These are phyloP conservation scores for Thelephora aurantiotincta DNA, from an alignment of 768 basidiomycete species.

Conservation along the genomic window DNA sequence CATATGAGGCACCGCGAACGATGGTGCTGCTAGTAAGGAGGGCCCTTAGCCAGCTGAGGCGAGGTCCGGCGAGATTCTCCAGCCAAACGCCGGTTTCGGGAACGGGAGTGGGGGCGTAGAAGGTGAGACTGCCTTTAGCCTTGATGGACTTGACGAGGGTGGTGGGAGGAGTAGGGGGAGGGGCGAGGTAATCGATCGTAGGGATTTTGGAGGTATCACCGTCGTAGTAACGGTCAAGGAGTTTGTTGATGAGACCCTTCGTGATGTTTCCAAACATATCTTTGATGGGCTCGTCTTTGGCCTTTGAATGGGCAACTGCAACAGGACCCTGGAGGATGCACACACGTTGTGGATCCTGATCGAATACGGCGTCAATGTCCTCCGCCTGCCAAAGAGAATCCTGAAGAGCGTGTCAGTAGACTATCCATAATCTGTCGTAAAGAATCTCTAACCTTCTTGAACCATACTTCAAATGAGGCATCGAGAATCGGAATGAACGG, in stretches of 20 bases:
- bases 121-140: constrained; percentile 13
- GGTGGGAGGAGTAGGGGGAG: constrained; percentile 25
- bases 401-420: constrained; percentile 23
- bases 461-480: constrained; percentile 93
- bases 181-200: constrained; percentile 70
- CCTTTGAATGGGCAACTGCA: constrained; percentile 73
- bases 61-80: constrained; percentile 67
- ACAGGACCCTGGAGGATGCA: constrained; percentile 97
- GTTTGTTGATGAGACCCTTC: constrained; percentile 55
- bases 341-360: constrained; percentile 96
- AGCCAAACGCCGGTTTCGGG: constrained; percentile 70
- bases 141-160: constrained; percentile 23
- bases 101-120: constrained; percentile 32
- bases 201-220: constrained; percentile 70
- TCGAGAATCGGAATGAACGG: constrained; percentile 97
- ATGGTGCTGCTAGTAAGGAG: constrained; percentile 69
- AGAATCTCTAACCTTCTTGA: constrained; percentile 70
- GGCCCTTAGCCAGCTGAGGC: constrained; percentile 78
- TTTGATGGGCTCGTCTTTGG: constrained; percentile 90
- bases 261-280: constrained; percentile 87
- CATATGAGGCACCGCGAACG: constrained; percentile 74
- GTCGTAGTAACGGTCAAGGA: constrained; percentile 65
- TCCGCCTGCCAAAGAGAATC: constrained; percentile 97
- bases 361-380: constrained; percentile 97
- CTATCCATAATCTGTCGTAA: background rate